A percentile compares a stretch with the other conserved stretches of the same genome.
These are phyloP conservation scores for Secale cereale DNA, from an alignment of 176 grass and related monocot genomes.

Conservation along the genomic window DNA sequence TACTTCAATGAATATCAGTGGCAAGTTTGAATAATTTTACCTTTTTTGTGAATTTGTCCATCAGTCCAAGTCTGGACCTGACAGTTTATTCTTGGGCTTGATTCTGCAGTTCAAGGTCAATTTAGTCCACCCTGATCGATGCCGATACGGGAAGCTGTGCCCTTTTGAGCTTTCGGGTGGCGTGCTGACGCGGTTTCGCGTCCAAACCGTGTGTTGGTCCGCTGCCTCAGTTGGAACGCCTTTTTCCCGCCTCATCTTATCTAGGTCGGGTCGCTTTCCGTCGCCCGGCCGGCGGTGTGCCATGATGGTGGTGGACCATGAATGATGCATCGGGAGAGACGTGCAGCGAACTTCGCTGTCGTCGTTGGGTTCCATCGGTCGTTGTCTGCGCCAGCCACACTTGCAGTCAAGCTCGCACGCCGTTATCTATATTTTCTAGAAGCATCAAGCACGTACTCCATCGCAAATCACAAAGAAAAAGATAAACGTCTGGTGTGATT, in stretches of 20 bases:
- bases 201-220: neutral
- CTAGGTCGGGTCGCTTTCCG: neutral
- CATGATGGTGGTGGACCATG: neutral
- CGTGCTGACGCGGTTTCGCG: neutral
- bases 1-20: too few relatives aligned
- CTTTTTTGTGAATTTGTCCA: too few relatives aligned
- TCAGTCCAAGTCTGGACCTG: too few relatives aligned
- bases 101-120: too few relatives aligned
- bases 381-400: neutral
- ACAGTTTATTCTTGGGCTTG: too few relatives aligned
- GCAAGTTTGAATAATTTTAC: too few relatives aligned
- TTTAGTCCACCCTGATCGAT: too few relatives aligned
- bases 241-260: neutral
- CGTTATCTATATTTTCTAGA: neutral
- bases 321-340: neutral
- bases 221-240: neutral
- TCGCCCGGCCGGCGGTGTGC: neutral
- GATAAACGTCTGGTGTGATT: neutral
- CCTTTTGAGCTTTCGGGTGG: neutral
- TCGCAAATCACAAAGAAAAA: too few relatives aligned
- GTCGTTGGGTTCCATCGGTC: neutral
- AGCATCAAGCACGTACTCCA: neutral
- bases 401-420: conserved; percentile 1
- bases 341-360: neutral
- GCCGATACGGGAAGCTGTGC: neutral